A percentile compares a stretch with the other conserved stretches of the same genome.
phyloP scores from a whole-genome alignment of 768 basidiomycete genomes.

The Termitomyces eurrhizus region DNA sequence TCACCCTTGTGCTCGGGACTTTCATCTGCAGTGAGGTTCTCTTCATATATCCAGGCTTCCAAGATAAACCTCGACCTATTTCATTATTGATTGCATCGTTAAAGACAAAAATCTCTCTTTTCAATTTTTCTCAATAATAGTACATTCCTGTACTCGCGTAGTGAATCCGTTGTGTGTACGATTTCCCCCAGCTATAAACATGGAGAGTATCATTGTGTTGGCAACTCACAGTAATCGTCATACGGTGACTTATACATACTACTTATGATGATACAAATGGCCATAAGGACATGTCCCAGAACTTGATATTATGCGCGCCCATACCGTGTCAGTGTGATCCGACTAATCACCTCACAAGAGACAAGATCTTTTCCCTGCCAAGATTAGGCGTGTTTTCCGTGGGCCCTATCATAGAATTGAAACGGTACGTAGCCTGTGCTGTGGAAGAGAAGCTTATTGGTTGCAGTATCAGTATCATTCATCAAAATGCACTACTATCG shows the following conservation, averaged over 20 bases:
- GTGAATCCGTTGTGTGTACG: neutral
- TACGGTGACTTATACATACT: neutral
- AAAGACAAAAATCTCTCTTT: neutral
- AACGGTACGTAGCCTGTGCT: too few species aligned
- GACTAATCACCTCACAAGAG: too few species aligned
- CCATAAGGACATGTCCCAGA: too few species aligned
- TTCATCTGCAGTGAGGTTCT: neutral
- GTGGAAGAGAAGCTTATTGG: neutral
- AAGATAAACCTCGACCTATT: neutral
- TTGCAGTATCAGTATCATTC: neutral
- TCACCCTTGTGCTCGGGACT: neutral
- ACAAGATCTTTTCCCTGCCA: neutral
- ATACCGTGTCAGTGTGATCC: too few species aligned
- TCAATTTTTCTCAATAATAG: neutral
- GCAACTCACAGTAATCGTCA: too few species aligned
- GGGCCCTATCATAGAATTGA: too few species aligned
- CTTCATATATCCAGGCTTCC: conserved; percentile 2
- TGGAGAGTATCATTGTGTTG: neutral
- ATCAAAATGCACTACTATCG: neutral
- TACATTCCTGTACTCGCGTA: neutral
- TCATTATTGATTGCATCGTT: neutral
- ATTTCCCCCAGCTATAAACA: neutral
- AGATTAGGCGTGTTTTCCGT: too few species aligned
- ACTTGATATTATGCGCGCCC: too few species aligned
- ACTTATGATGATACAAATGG: neutral